Evolutionary conservation across 306 rosid species (phyloP), one percentile per base, ranked within the genome.

Genomic region (Herpetospermum pedunculosum): DNA sequence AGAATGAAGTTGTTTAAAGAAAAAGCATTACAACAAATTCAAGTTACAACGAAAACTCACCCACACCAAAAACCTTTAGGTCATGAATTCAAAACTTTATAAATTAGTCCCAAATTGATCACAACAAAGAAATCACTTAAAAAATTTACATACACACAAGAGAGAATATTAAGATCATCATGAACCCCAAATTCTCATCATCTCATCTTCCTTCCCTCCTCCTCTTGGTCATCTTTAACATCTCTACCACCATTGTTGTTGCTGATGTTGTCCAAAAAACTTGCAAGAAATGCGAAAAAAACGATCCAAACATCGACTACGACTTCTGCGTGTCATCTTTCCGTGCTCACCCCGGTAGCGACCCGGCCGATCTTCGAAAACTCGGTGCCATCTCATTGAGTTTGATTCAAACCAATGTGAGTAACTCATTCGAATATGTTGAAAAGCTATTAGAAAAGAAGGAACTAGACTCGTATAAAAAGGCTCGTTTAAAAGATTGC

Each of bases 241-340:
- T 19, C 77, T 58, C 41, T 58, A 3, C 6, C 13, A 63, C 79
- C 75, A 25, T 28, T 47, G 62, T 74, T 43, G 62, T 72, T 63
- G 52, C 52, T 21, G 64, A 52, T 47, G 81, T 88, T 81, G 82
- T 90, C 81, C 81, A 68, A 19, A 80, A 87, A 76, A 83, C 90
- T 4, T 92, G 98, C 83, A 83, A 73, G 73, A 81, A 65, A 55
- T 81, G 83, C 52, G 82, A 87, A 14, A 73, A 79, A 35, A 59
- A 30, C 13, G 91, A 88, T 54, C 89, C 96, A 29, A 88, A 88
- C 77, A 48, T 90, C 44, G 76, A 75, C 81, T 89, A 80, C 92
- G 78, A 69, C 44, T 92, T 88, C 80, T 92, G 98, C 76, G 25
- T 59, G 19, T 11, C 80, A n/a, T 85, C 98, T 12, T 77, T 92